Percentiles rank a stretch among this genome's conserved stretches.
phyloP scores from a whole-genome alignment of 2,329 filamentous ascomycete genomes.

The Graphiopsis chlorocephala region DNA sequence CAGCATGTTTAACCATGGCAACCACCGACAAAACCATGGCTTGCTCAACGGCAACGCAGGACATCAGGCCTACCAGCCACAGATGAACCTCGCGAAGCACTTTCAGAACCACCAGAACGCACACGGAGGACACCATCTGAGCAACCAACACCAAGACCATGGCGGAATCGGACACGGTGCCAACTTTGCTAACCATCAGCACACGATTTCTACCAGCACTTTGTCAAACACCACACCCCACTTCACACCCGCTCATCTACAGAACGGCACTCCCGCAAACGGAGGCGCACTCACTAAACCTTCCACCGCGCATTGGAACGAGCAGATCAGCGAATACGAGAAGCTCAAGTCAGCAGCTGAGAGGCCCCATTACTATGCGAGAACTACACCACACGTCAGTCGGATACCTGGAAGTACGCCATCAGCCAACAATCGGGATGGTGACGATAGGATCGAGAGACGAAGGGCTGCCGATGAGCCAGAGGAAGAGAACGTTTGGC shows the following conservation, averaged over 20 bases:
- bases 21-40: conserved; percentile 66
- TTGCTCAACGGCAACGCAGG: conserved; percentile 70
- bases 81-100: conserved; percentile 66
- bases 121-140: conserved; percentile 36
- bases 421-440: conserved; percentile 44
- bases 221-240: conserved; percentile 65
- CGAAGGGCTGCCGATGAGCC: conserved; percentile 54
- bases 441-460: conserved; percentile 59
- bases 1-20: conserved; percentile 70
- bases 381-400: conserved; percentile 50
- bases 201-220: conserved; percentile 59
- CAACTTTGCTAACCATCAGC: conserved; percentile 58
- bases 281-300: conserved; percentile 51
- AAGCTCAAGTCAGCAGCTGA: conserved; percentile 30
- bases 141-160: conserved; percentile 47
- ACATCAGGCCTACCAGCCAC: conserved; percentile 53
- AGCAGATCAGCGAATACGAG: conserved; percentile 64
- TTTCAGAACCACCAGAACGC: conserved; percentile 61
- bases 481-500: conserved; percentile 69
- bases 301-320: conserved; percentile 75
- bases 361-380: conserved; percentile 68
- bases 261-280: conserved; percentile 60
- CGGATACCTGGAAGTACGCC: conserved; percentile 25
- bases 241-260: conserved; percentile 57
- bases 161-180: conserved; percentile 53